Conservation (phyloP, 371 early-diverging fungal species). For the Cladochytrium tenue region DNA sequence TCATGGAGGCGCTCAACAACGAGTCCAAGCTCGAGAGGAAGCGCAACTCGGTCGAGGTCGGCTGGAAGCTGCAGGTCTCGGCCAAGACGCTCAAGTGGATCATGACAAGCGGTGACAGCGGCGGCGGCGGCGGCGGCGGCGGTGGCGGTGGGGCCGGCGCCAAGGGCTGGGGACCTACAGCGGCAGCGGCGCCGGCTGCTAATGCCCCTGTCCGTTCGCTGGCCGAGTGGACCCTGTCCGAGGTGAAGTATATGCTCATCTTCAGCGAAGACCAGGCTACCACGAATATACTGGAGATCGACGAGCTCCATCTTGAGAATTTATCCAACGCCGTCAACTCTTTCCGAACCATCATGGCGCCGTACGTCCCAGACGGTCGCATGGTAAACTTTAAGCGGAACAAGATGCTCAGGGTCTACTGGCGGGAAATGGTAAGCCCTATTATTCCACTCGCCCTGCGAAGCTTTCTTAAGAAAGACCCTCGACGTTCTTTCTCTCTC, state of each 20-base stretch:
- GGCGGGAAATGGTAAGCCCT: constrained; percentile 65
- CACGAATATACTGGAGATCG: constrained; percentile 71
- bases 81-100: constrained; percentile 61
- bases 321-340: constrained; percentile 32
- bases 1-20: constrained; percentile 69
- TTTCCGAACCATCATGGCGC: constrained; percentile 70
- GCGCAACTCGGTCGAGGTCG: constrained; percentile 40
- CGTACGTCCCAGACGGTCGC: constrained; percentile 55
- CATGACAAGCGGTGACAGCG: constrained; percentile 30
- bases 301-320: constrained; percentile 69
- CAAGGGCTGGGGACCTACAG: too few species aligned
- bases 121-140: not conserved
- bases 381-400: constrained; percentile 64
- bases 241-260: constrained; percentile 51
- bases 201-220: too few species aligned
- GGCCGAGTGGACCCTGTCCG: constrained; percentile 59
- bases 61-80: constrained; percentile 30
- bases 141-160: constrained; percentile 27
- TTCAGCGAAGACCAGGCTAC: constrained; percentile 66
- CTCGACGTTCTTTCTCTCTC: constrained; percentile 8
- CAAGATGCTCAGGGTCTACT: constrained; percentile 80
- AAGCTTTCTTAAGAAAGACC: too few species aligned
- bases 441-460: too few species aligned
- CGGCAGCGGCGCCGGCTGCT: too few species aligned
- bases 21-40: constrained; percentile 51